Base-by-base conservation (phyloP, 768 basidiomycete genomes). In the Lactarius quietus region DNA sequence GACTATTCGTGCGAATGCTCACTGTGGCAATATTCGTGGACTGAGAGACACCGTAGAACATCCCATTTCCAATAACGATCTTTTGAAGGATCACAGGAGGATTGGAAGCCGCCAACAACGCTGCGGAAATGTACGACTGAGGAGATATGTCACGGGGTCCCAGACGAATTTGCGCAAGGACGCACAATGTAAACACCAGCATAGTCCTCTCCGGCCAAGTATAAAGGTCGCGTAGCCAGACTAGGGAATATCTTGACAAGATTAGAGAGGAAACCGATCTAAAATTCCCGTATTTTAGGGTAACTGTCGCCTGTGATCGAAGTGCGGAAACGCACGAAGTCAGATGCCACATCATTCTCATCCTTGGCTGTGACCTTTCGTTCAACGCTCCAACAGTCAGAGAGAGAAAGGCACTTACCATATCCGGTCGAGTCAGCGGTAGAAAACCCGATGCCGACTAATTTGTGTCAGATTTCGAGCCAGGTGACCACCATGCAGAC, bases 121-220 rank as follows among this genome's bases (percentile, higher is more conserved):
- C 78, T 74, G 90, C 89, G 68, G 85, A 76, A 70, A 92, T 91
- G 72, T 91, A 90, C 12, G 90, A 89, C 87, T 90, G 45, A 7
- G 6, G 17, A 52, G 29, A 17, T 26, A 31, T 23, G 26, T 26
- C n/a, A 15, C 5, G 14, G 14, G 3, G 48, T 26, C 26, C 14
- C 23, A 12, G 45, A 28, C 6, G 48, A 51, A 26, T 51, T 51
- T 51, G 26, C 14, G 9, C 18, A 23, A 52, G 54, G 35, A 72
- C 84, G 69, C 64, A 85, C 84, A 60, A 90, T 89, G 69, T 87
- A 90, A 65, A 81, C 81, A 33, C 90, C 90, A 17, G 90, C 84
- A 73, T 90, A 91, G 70, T 86, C 88, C 74, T 91, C 90, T 6
- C 90, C 90, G 0, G 83, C 84, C 41, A 92, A 71, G 73, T 86